Conservation (phyloP, 1,284 basidiomycete genomes). For the Cutaneotrichosporon cavernicola region DNA sequence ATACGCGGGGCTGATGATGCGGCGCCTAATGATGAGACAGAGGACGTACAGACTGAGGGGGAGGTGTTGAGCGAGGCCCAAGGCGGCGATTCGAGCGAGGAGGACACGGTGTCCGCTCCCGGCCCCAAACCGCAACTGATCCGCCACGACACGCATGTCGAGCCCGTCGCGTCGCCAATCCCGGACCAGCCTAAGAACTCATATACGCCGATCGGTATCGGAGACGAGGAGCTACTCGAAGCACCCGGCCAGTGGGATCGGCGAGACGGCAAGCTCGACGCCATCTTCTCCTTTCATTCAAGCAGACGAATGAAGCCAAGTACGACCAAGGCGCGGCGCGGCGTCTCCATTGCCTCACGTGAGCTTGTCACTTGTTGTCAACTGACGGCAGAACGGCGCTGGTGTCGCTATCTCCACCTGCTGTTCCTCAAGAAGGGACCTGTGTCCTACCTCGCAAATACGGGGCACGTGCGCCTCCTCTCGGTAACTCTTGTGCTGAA, state of each 20-base stretch:
- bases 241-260: conserved; percentile 37
- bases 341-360: conserved; percentile 48
- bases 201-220: conserved; percentile 38
- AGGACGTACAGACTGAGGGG: conserved; percentile 1
- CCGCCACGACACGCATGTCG: not conserved
- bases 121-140: not conserved
- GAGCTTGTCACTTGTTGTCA: conserved; percentile 8
- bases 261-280: conserved; percentile 41
- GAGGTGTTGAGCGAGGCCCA: conserved; percentile 6
- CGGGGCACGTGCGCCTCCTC: conserved; percentile 31
- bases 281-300: conserved; percentile 45
- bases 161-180: not conserved
- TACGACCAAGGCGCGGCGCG: conserved; percentile 33
- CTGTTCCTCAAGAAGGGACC: conserved; percentile 39
- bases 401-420: conserved; percentile 45
- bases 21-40: not conserved
- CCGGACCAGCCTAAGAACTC: conserved; percentile 8
- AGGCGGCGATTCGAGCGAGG: conserved; percentile 11
- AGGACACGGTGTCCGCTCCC: not conserved
- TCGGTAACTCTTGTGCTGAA: conserved; percentile 39
- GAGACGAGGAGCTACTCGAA: conserved; percentile 32
- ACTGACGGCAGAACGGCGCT: conserved; percentile 33
- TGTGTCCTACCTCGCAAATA: conserved; percentile 24
- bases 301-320: conserved; percentile 47
- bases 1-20: not conserved